phyloP scores from a whole-genome alignment of 2,329 filamentous ascomycete species.

The Diaporthe vaccinii region DNA sequence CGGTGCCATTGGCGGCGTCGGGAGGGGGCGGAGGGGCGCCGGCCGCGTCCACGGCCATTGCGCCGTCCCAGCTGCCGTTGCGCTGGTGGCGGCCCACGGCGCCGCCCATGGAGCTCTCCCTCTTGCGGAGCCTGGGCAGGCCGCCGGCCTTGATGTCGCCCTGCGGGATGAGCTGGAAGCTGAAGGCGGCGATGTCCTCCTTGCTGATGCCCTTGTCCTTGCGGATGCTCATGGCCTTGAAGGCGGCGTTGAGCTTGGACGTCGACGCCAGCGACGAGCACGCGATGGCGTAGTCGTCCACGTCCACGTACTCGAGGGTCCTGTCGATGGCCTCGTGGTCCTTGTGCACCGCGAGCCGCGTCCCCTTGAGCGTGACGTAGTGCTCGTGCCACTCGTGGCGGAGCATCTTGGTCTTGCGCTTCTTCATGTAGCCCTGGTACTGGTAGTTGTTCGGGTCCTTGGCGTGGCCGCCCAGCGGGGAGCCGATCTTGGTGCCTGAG shows the following conservation, averaged over 20 bases:
- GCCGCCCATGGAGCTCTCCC: constrained; percentile 61
- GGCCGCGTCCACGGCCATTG: constrained; percentile 38
- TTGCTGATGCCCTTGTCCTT: constrained; percentile 63
- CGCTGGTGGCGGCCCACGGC: constrained; percentile 35
- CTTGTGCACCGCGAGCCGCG: constrained; percentile 81
- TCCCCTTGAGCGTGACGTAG: constrained; percentile 87
- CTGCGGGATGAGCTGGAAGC: constrained; percentile 87
- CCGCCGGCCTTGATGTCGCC: constrained; percentile 65
- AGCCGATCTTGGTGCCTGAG: constrained; percentile 48
- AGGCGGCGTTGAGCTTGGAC: constrained; percentile 87
- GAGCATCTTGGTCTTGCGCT: constrained; percentile 89
- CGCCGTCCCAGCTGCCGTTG: constrained; percentile 42
- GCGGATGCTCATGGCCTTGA: constrained; percentile 81
- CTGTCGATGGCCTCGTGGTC: constrained; percentile 65
- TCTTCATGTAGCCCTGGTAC: constrained; percentile 92
- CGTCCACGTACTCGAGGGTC: constrained; percentile 84
- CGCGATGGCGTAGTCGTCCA: constrained; percentile 89
- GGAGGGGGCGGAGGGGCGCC: constrained; percentile 48
- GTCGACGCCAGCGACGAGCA: constrained; percentile 82
- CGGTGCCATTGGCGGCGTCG: constrained; percentile 70
- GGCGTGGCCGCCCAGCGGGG: constrained; percentile 41
- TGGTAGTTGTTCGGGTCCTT: constrained; percentile 66
- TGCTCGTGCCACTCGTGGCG: constrained; percentile 95
- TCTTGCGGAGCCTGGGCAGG: constrained; percentile 64
- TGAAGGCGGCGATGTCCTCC: constrained; percentile 77